Base-by-base conservation (phyloP, 2,329 filamentous ascomycete genomes). In the Apiospora marii region DNA sequence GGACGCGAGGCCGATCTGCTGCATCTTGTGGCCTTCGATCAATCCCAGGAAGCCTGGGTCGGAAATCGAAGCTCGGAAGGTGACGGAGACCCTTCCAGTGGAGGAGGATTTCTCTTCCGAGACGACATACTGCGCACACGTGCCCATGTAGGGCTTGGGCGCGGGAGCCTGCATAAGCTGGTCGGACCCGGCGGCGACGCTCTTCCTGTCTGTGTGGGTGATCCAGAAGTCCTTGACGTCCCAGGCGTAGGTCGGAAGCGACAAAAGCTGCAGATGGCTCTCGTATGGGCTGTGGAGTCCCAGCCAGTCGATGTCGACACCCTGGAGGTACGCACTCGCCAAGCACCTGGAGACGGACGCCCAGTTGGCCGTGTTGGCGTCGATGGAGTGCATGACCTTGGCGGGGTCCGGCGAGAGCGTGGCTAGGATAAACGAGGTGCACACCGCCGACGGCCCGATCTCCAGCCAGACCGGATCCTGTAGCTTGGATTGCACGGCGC, bases 251-350 rank as follows among this genome's bases (percentile, higher is more conserved):
- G 61, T 22, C 12, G 61, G 61, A 7, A 67, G 30, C 3, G 19
- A 41, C 30, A 67, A 3, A 24, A 67, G 58, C 4, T 16, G 12
- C 27, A 64, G 58, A 22, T 12, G 37, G 10, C 1, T 22, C 7
- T 19, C 85, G 80, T 90, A 91, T 69, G 87, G 83, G 46, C 83
- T 81, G 79, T 91, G 89, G 78, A 86, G 91, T 77, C 89, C 88
- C 69, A 85, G 84, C 85, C 91, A 92, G 76, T 68, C 37, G 24
- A 77, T 73, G 16, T 74, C 68, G 6, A 89, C 81, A 73, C 88
- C 88, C 37, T 82, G 83, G 10, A 81, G 78, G 80, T 88, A 87
- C 2, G 91, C 79, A 2, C 82, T 79, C 37, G 82, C 82, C 70
- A 89, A 81, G 74, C 80, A 86, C 70, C 79, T 83, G 14, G 85